Evolutionary conservation across 495 filamentous ascomycete genomes (phyloP).

Genomic region (Tuber melanosporum): DNA sequence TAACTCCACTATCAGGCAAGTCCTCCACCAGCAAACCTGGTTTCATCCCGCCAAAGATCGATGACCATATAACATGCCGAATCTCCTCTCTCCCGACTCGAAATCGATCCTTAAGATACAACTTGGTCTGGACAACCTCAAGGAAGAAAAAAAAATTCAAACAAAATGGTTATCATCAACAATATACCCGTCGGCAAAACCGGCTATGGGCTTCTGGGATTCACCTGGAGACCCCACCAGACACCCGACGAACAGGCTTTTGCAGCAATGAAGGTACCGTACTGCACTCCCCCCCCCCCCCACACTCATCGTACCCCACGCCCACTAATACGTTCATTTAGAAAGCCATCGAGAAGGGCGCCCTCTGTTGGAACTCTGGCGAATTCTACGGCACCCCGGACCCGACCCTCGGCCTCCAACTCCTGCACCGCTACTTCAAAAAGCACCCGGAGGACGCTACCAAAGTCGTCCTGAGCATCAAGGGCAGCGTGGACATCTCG

Average conservation of each 20-base stretch:
- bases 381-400: conserved; percentile 42
- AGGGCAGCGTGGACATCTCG: conserved; percentile 46
- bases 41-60: neutral
- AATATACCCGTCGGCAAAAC: conserved; percentile 48
- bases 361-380: conserved; percentile 42
- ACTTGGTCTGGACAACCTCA: no score
- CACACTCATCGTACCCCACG: no score
- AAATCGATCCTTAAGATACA: neutral
- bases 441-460: conserved; percentile 56
- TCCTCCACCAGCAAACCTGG: neutral
- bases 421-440: conserved; percentile 56
- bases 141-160: neutral
- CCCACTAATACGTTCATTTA: conserved; percentile 7
- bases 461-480: conserved; percentile 57
- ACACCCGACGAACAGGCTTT: conserved; percentile 40
- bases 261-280: conserved; percentile 30
- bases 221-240: conserved; percentile 32
- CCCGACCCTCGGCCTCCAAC: conserved; percentile 46
- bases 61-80: neutral
- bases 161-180: conserved; percentile 26
- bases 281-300: no score
- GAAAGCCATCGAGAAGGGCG: conserved; percentile 38
- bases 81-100: neutral
- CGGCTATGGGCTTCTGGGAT: conserved; percentile 49
- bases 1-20: neutral